These are phyloP conservation scores for Termitomyces sp. DNA, from an alignment of 768 basidiomycete genomes.

Conservation along the genomic window DNA sequence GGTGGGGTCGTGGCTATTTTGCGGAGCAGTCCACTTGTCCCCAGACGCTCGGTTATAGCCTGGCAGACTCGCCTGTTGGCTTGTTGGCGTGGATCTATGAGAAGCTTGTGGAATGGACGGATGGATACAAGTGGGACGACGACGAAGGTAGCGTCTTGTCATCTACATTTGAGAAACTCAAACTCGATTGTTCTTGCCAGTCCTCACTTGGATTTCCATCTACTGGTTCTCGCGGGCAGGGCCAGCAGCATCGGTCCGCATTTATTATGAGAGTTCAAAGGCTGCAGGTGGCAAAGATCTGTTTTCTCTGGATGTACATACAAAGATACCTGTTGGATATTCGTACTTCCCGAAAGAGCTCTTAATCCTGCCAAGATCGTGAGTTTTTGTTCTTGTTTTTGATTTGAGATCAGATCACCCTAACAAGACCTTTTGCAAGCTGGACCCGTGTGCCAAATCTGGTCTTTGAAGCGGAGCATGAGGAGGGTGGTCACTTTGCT, in stretches of 20 bases:
- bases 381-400: neutral
- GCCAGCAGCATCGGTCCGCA: conserved; percentile 51
- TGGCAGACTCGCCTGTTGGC: conserved; percentile 55
- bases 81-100: conserved; percentile 40
- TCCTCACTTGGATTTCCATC: conserved; percentile 57
- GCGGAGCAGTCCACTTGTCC: conserved; percentile 40
- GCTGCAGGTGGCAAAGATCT: conserved; percentile 10
- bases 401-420: neutral
- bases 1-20: conserved; percentile 32
- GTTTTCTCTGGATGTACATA: neutral
- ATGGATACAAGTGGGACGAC: conserved; percentile 51
- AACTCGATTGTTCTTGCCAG: conserved; percentile 23
- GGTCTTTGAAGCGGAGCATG: conserved; percentile 46
- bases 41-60: conserved; percentile 48
- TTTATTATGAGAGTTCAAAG: conserved; percentile 47
- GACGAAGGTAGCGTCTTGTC: conserved; percentile 39
- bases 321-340: conserved; percentile 39
- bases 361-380: conserved; percentile 21
- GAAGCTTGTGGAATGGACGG: conserved; percentile 15
- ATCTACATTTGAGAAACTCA: neutral
- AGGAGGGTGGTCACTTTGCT: conserved; percentile 55
- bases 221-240: conserved; percentile 58
- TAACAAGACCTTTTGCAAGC: conserved; percentile 19
- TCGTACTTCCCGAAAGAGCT: conserved; percentile 52
- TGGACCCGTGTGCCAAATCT: conserved; percentile 34